Conservation (phyloP, 192 early-diverging fungal genomes). For the Coemansia sp. region DNA sequence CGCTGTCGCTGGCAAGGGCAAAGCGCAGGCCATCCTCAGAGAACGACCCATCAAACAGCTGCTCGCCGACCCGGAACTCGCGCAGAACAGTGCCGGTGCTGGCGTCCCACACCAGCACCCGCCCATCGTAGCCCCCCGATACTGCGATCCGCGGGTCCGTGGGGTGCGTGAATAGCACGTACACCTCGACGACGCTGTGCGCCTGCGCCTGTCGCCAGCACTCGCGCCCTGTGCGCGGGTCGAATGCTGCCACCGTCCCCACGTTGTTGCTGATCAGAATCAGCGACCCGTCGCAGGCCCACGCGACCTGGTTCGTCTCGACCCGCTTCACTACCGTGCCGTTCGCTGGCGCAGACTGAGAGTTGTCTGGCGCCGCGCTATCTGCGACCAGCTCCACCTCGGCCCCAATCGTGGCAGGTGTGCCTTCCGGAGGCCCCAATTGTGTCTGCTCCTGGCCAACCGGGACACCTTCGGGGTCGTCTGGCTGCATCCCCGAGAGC, state of each 20-base stretch:
- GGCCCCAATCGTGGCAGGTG: neutral
- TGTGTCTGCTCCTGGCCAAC: too few species aligned
- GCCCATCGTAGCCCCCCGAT: slow-evolving; percentile 78
- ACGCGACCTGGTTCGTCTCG: slow-evolving; percentile 58
- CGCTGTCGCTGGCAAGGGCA: slow-evolving; percentile 65
- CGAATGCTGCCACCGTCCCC: slow-evolving; percentile 62
- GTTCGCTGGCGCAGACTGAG: too few species aligned
- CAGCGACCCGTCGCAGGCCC: slow-evolving; percentile 61
- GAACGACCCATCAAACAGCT: slow-evolving; percentile 68
- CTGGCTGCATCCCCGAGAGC: neutral
- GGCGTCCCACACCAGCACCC: slow-evolving; percentile 77
- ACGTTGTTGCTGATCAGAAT: slow-evolving; percentile 64
- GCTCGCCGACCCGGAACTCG: slow-evolving; percentile 50
- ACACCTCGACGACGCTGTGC: slow-evolving; percentile 54
- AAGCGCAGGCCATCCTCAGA: slow-evolving; percentile 68
- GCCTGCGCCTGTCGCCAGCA: slow-evolving; percentile 22
- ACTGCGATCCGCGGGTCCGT: slow-evolving; percentile 62
- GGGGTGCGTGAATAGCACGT: slow-evolving; percentile 72
- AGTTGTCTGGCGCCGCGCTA: neutral
- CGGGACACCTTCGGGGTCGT: too few species aligned
- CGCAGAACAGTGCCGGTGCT: slow-evolving; percentile 51
- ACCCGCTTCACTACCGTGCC: slow-evolving; percentile 29
- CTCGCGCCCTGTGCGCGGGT: slow-evolving; percentile 58
- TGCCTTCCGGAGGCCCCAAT: too few species aligned
- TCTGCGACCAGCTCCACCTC: slow-evolving; percentile 8